phyloP scores from a whole-genome alignment of 108 stramenopile species.

The Skeletonema menzelii region DNA sequence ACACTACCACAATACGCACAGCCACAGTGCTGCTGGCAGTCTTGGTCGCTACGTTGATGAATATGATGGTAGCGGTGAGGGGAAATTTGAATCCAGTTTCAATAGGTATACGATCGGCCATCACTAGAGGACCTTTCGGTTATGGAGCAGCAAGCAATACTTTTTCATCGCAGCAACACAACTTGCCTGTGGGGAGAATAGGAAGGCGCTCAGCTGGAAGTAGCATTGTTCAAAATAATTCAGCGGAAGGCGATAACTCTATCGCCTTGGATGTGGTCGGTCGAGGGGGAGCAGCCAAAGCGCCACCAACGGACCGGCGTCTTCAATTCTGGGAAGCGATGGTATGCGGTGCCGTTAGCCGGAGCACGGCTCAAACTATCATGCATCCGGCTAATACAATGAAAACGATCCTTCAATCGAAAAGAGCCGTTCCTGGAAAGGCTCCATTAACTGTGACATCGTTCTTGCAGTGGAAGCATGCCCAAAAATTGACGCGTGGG shows the following conservation, averaged over 20 bases:
- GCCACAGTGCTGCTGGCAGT: background rate
- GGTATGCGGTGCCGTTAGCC: constrained; percentile 86
- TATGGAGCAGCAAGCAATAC: background rate
- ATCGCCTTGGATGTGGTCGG: constrained; percentile 3
- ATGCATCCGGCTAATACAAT: constrained; percentile 90
- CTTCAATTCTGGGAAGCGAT: constrained; percentile 85
- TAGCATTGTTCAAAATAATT: background rate
- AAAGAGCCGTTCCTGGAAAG: constrained; percentile 38
- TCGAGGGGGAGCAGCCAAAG: constrained; percentile 32
- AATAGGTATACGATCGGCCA: constrained; percentile 30
- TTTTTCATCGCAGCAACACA: constrained; percentile 3
- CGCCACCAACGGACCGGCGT: constrained; percentile 28
- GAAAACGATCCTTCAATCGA: constrained; percentile 94
- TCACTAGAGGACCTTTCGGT: constrained; percentile 11
- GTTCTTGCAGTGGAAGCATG: constrained; percentile 56
- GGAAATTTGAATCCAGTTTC: constrained; percentile 10
- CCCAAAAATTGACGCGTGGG: constrained; percentile 79
- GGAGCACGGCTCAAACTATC: constrained; percentile 86
- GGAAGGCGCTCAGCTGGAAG: background rate
- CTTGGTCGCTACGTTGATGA: background rate
- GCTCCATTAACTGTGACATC: constrained; percentile 45
- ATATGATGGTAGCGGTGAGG: background rate
- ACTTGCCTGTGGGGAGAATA: constrained; percentile 1
- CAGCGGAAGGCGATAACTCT: background rate
- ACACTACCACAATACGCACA: background rate